phyloP scores from a whole-genome alignment of 2,329 filamentous ascomycete species.

The Colletotrichum cuscutae region DNA sequence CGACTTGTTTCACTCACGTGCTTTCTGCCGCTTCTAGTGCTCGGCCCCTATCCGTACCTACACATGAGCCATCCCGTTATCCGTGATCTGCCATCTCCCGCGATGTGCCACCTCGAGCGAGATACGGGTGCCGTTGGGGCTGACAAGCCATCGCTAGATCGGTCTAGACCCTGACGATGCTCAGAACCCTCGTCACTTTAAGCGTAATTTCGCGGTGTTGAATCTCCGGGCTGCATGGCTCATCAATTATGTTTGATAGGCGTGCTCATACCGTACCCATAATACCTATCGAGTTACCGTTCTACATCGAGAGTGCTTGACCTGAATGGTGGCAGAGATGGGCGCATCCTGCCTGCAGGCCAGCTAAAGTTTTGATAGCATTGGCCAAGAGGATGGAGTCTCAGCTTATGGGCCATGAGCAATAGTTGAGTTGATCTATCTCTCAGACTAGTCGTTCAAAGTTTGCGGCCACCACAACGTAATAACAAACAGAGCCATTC shows the following conservation, averaged over 20 bases:
- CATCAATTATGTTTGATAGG: not conserved
- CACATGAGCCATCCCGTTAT: not conserved
- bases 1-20: not conserved
- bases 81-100: too few species aligned
- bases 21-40: not conserved
- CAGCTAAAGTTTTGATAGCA: not conserved
- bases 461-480: too few species aligned
- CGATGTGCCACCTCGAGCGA: not conserved
- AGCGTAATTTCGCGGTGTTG: not conserved
- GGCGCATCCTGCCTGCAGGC: not conserved
- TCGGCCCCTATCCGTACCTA: not conserved
- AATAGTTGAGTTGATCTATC: too few species aligned
- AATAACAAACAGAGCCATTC: too few species aligned
- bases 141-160: not conserved
- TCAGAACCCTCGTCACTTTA: not conserved
- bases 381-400: not conserved
- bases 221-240: not conserved
- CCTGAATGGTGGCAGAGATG: not conserved
- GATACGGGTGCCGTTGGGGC: not conserved
- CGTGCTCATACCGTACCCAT: not conserved
- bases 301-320: not conserved
- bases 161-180: not conserved
- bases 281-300: not conserved
- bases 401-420: too few species aligned
- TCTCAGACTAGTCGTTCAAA: too few species aligned